A percentile compares a stretch with the other conserved stretches of the same genome.
Evolutionary conservation across 306 rosid species (phyloP).

Genomic region (Benincasa hispida): DNA sequence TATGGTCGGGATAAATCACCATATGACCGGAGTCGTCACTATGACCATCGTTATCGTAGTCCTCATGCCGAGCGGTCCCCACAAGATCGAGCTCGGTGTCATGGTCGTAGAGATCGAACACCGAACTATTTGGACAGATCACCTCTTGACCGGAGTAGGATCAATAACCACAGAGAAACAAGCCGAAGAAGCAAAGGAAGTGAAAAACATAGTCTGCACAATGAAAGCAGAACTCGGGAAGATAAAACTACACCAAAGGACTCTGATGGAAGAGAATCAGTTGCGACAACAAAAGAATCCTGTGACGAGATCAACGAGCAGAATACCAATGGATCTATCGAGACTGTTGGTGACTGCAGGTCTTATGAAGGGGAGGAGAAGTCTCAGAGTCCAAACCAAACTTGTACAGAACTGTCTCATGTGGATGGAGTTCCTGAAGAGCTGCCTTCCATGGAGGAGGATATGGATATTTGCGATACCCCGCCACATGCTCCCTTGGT

Average conservation of each 20-base stretch:
- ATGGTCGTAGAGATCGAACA: constrained; percentile 44
- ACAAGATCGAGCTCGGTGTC: constrained; percentile 41
- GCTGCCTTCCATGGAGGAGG: constrained; percentile 94
- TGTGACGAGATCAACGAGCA: constrained; percentile 31
- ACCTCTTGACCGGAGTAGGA: constrained; percentile 39
- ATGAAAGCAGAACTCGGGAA: constrained; percentile 39
- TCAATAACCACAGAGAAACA: constrained; percentile 31
- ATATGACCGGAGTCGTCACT: constrained; percentile 55
- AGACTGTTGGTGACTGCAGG: constrained; percentile 27
- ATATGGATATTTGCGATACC: constrained; percentile 97
- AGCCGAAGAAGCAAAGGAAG: constrained; percentile 33
- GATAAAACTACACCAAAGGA: constrained; percentile 46
- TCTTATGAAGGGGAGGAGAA: constrained; percentile 39
- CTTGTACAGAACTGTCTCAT: constrained; percentile 34
- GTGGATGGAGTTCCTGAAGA: constrained; percentile 46
- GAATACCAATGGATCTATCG: constrained; percentile 24
- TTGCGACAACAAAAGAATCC: constrained; percentile 42
- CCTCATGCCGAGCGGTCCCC: constrained; percentile 49
- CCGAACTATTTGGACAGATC: constrained; percentile 53
- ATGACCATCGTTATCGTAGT: constrained; percentile 61
- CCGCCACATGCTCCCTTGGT: constrained; percentile 80
- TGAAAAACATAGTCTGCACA: constrained; percentile 36
- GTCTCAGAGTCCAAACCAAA: constrained; percentile 42
- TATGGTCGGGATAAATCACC: constrained; percentile 40
- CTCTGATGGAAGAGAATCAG: constrained; percentile 25